These are phyloP conservation scores for Fusarium nematophilum DNA, from an alignment of 2,329 filamentous ascomycete species.

Conservation along the genomic window DNA sequence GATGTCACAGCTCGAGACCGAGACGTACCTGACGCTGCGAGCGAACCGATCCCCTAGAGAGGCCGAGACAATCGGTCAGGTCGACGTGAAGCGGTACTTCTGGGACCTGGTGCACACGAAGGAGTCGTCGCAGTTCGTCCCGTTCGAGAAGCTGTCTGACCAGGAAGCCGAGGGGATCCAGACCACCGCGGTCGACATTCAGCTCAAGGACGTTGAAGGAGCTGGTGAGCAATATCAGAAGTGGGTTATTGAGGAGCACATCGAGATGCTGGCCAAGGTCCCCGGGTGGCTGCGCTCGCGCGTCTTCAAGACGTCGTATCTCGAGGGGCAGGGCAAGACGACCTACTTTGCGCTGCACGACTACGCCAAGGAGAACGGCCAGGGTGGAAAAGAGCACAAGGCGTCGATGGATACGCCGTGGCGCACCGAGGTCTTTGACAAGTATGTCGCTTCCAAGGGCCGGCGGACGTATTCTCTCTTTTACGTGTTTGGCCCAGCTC, in stretches of 20 bases:
- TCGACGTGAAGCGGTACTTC: slow-evolving; percentile 75
- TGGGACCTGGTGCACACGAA: slow-evolving; percentile 73
- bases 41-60: slow-evolving; percentile 66
- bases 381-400: slow-evolving; percentile 72
- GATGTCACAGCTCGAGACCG: slow-evolving; percentile 76
- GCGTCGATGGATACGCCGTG: slow-evolving; percentile 72
- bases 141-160: slow-evolving; percentile 69
- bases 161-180: slow-evolving; percentile 69
- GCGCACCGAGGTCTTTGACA: slow-evolving; percentile 67
- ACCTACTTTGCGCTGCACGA: slow-evolving; percentile 77
- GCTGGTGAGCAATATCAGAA: slow-evolving; percentile 66
- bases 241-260: slow-evolving; percentile 83
- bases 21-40: slow-evolving; percentile 75
- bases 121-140: slow-evolving; percentile 66
- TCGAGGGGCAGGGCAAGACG: slow-evolving; percentile 65
- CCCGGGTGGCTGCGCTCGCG: slow-evolving; percentile 84
- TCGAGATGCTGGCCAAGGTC: slow-evolving; percentile 76
- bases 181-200: slow-evolving; percentile 71
- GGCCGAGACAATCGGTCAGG: slow-evolving; percentile 64
- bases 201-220: slow-evolving; percentile 60
- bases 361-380: slow-evolving; percentile 73
- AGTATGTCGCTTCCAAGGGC: slow-evolving; percentile 67
- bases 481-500: slow-evolving; percentile 82
- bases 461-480: slow-evolving; percentile 76
- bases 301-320: slow-evolving; percentile 73